These are phyloP conservation scores for Beauveria sp. DNA, from an alignment of 2,329 filamentous ascomycete species.

Conservation along the genomic window DNA sequence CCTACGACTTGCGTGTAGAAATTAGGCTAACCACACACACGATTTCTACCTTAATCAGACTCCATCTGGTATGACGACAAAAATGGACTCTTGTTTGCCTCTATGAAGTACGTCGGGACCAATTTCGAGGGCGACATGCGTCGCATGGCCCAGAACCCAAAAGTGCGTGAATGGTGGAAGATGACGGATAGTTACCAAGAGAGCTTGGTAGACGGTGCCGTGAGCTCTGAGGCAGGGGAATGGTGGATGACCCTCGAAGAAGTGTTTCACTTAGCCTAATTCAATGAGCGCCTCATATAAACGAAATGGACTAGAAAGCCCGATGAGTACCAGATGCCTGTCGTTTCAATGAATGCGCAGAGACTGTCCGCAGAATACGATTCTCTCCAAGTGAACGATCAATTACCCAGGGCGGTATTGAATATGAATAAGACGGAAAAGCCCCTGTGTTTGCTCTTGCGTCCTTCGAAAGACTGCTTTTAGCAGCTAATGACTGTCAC, in stretches of 20 bases:
- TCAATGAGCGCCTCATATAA: neutral
- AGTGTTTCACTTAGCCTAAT: slow-evolving; percentile 53
- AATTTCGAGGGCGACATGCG: slow-evolving; percentile 70
- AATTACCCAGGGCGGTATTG: neutral
- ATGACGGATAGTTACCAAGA: slow-evolving; percentile 75
- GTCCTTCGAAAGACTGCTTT: neutral
- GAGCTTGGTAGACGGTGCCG: slow-evolving; percentile 51
- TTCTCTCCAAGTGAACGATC: neutral
- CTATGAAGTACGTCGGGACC: slow-evolving; percentile 70
- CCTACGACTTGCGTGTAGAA: neutral
- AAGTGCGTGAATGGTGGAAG: slow-evolving; percentile 71
- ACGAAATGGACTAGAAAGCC: too few relatives aligned
- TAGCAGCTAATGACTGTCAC: too few relatives aligned
- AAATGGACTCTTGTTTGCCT: slow-evolving; percentile 60
- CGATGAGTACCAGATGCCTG: neutral
- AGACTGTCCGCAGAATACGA: neutral
- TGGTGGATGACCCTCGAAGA: slow-evolving; percentile 67
- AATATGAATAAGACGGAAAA: too few relatives aligned
- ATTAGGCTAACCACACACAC: neutral
- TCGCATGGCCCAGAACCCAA: slow-evolving; percentile 63
- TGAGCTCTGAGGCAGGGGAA: slow-evolving; percentile 48
- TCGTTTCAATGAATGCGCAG: neutral
- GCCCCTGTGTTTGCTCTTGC: neutral
- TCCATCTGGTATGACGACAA: slow-evolving; percentile 63
- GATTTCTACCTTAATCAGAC: slow-evolving; percentile 30